Evolutionary conservation across 257 asterid species (phyloP), one percentile per base, ranked within the genome.

Genomic region (Solanum verrucosum): DNA sequence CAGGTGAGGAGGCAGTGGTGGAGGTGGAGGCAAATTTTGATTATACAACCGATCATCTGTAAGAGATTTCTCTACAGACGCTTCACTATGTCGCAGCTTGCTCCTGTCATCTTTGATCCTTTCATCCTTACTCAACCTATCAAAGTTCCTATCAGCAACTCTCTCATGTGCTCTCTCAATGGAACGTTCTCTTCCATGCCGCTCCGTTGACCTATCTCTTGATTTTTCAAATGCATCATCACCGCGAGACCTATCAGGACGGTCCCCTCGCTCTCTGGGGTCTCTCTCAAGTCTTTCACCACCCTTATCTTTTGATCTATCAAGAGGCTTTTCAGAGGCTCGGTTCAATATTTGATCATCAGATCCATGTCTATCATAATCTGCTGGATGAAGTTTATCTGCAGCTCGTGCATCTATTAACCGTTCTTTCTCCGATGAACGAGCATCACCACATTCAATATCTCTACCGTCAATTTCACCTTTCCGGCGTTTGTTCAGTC

Each of bases 1-100:
- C 73, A 96, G 90, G 72, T 97, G 96, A 84, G 98, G 99, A 34
- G 98, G 98, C 89, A 97, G 89, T 81, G 99, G 99, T 21, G 99
- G 99, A 85, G 99, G 99, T 25, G 99, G 99, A 59, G 99, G 99
- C 91, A 97, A 92, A 88, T 93, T 88, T 89, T 94, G 98, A 87
- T 94, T 98, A 86, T 93, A 96, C 87, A 93, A 92, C 88, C 96
- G 95, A 33, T 97, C 99, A 88, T 95, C 99, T 37, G 77, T 42
- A 87, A 93, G 94, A 52, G 97, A 91, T 93, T 94, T 96, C 73
- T 95, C 98, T 84, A 87, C 86, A 38, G 95, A 89, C 16, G 91
- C 88, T 86, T 96, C 99, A 88, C 88, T 82, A 87, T 94, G 89
- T 37, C 98, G 88, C 65, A 86, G 86, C 92, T 95, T 96, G 90